Base-by-base conservation (phyloP, 1,139 yeast species). In the Protomyces pachydermus region DNA sequence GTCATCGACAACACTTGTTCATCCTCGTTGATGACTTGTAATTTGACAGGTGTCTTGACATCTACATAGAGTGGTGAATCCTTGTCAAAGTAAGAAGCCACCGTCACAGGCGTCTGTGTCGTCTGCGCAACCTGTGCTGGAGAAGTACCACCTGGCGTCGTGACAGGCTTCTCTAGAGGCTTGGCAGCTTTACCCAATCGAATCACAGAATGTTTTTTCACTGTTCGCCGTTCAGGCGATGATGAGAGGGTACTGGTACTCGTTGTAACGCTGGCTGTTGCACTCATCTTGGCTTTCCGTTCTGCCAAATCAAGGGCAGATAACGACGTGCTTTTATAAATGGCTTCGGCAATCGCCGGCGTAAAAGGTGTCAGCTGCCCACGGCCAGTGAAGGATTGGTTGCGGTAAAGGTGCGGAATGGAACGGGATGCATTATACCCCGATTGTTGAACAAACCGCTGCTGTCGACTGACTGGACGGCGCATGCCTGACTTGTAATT, bases 341-440 rank as follows among this genome's bases (percentile, higher is more conserved):
- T 79, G 3, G 83, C 78, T 65, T 82, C 81, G 50, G 79, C 80
- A 67, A 84, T 79, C 50, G 81, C 79, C 1, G 88, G 86, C 1
- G 87, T 81, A 64, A 84, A 82, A 60, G 89, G 74, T 12, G 62
- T 58, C n/a, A 58, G 52, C 25, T 58, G 62, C 10, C 62, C 62
- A 6, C 62, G 56, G 8, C 62, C 62, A 16, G 62, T 58, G 35
- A 58, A 58, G 18, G 45, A 28, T 23, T 58, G 62, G 14, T 58
- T 58, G 23, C 62, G 56, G 45, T 58, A 58, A 14, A 58, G 62
- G 20, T 58, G 45, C 2, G 62, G 62, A 20, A 58, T 58, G 42
- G 62, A 58, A 16, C 39, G 39, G n/a, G 62, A 50, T 5, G 56
- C 39, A 23, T 58, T 38, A 42, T 58, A 52, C 18, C 55, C 50